Percentiles rank a stretch among this genome's conserved stretches.
Conservation (phyloP, 805 yeast species). For the Candida succiphila region DNA sequence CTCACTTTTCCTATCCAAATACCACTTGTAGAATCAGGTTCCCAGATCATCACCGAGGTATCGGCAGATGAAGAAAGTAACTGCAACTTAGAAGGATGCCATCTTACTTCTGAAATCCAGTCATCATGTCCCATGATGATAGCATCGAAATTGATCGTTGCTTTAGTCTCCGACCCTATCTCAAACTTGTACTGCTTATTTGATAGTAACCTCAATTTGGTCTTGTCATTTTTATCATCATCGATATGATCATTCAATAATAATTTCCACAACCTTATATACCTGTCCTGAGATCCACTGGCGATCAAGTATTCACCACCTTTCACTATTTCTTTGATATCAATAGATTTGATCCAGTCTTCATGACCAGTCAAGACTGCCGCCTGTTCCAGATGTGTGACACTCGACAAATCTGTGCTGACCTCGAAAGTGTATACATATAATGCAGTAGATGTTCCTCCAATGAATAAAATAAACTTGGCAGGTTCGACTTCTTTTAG, state of each 20-base stretch:
- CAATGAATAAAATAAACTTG: slow-evolving; percentile 49
- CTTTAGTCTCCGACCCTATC: slow-evolving; percentile 23
- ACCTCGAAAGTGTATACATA: slow-evolving; percentile 41
- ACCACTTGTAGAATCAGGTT: slow-evolving; percentile 76
- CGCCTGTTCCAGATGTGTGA: slow-evolving; percentile 19
- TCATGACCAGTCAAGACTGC: slow-evolving; percentile 82
- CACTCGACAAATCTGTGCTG: slow-evolving; percentile 6
- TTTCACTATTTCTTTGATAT: slow-evolving; percentile 33
- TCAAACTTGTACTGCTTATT: slow-evolving; percentile 65
- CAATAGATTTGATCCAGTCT: slow-evolving; percentile 83
- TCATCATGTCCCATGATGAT: slow-evolving; percentile 97
- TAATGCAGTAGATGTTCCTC: slow-evolving; percentile 54
- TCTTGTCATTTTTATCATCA: slow-evolving; percentile 43
- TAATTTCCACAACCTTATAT: slow-evolving; percentile 83
- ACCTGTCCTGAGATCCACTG: slow-evolving; percentile 87
- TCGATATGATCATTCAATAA: slow-evolving; percentile 45
- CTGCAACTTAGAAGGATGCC: slow-evolving; percentile 62
- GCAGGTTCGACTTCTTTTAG: slow-evolving; percentile 20
- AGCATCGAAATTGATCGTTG: slow-evolving; percentile 77
- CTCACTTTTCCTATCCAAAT: slow-evolving; percentile 80
- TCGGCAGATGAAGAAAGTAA: slow-evolving; percentile 86
- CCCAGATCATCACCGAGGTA: slow-evolving; percentile 90
- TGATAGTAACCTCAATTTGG: slow-evolving; percentile 44
- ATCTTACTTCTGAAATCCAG: slow-evolving; percentile 79
- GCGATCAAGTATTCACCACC: slow-evolving; percentile 60